phyloP scores from a whole-genome alignment of 495 filamentous ascomycete genomes.

The Apodospora peruviana region DNA sequence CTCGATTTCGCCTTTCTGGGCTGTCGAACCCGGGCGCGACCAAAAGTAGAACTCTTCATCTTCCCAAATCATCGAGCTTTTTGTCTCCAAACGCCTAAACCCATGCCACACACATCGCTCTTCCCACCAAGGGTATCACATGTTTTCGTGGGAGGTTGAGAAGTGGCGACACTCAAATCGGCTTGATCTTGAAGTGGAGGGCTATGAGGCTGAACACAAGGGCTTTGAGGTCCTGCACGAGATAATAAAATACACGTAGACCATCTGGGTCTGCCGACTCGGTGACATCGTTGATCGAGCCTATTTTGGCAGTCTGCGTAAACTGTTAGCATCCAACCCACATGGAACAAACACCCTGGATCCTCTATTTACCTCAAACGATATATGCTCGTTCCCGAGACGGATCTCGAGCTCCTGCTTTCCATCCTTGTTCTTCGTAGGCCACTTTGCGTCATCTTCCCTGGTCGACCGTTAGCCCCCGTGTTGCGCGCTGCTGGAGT shows the following conservation, averaged over 20 bases:
- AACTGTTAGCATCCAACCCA: conserved; percentile 17
- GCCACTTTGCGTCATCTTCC: conserved; percentile 99
- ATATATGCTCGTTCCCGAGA: conserved; percentile 92
- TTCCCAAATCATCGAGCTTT: no score
- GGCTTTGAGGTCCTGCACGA: conserved; percentile 96
- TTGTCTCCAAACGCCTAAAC: conserved; percentile 1
- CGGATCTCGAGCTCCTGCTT: conserved; percentile 95
- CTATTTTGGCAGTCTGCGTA: conserved; percentile 90
- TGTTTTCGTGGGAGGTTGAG: neutral
- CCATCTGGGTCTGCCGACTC: conserved; percentile 96
- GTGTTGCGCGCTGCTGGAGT: neutral
- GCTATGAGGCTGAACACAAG: conserved; percentile 94
- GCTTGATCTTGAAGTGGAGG: conserved; percentile 97
- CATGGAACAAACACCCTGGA: neutral
- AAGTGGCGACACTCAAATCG: conserved; percentile 49
- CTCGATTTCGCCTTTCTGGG: no score
- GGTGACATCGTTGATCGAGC: conserved; percentile 91
- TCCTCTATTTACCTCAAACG: conserved; percentile 69
- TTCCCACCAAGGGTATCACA: conserved; percentile 14
- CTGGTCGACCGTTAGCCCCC: conserved; percentile 42
- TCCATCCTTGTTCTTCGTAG: conserved; percentile 98
- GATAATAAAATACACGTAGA: conserved; percentile 98
- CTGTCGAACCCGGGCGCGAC: no score
- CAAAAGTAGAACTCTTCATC: no score
- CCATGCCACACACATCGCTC: conserved; percentile 1